Evolutionary conservation across 2,329 filamentous ascomycete genomes (phyloP).

Genomic region (Nemania diffusa): DNA sequence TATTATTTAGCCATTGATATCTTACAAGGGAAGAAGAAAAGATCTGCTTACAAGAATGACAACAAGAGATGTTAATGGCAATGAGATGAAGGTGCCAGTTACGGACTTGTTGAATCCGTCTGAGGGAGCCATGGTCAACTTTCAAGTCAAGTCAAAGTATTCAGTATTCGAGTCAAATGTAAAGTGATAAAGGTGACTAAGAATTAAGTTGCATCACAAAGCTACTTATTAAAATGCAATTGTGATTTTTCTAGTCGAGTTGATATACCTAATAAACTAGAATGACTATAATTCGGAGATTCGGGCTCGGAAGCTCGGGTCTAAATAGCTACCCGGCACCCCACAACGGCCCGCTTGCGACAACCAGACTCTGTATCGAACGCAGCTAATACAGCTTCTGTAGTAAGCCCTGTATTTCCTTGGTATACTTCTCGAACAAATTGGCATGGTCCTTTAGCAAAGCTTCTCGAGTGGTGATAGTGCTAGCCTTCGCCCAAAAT

Average conservation of each 20-base stretch:
- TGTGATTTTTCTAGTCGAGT: neutral
- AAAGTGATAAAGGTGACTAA: neutral
- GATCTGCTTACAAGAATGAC: neutral
- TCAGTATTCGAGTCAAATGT: neutral
- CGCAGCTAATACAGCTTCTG: neutral
- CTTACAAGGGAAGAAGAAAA: neutral
- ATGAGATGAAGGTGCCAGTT: neutral
- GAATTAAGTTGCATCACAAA: no score
- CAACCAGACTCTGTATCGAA: neutral
- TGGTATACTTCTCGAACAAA: neutral
- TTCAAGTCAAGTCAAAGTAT: no score
- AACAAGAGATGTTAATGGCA: neutral
- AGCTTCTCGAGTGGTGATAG: no score
- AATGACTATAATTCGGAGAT: neutral
- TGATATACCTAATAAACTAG: neutral
- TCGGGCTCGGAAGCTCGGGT: neutral
- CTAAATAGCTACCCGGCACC: neutral
- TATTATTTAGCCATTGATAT: neutral
- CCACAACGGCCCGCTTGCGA: neutral
- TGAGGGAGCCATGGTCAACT: neutral
- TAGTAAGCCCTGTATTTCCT: neutral
- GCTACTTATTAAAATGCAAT: neutral
- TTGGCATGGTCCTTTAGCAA: neutral
- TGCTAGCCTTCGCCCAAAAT: no score
- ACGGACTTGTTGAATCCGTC: neutral